These are phyloP conservation scores for Colletotrichum sp. DNA, from an alignment of 2,329 filamentous ascomycete species.

Conservation along the genomic window DNA sequence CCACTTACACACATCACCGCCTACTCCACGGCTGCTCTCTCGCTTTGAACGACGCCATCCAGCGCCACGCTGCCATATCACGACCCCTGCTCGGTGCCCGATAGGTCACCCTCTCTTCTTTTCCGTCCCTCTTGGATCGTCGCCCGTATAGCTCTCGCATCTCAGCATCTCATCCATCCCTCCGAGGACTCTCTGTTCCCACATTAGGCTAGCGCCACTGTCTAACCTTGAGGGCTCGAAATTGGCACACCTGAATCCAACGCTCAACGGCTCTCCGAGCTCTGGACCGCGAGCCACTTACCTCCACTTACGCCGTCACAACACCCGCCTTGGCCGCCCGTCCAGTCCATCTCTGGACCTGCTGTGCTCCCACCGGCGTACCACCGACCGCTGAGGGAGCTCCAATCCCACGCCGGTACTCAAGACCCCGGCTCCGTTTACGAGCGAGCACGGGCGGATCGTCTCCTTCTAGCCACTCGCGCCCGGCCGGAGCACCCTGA, in stretches of 20 bases:
- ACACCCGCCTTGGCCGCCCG: background rate
- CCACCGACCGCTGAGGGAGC: background rate
- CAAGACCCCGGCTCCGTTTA: background rate
- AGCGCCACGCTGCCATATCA: background rate
- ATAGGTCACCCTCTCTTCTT: background rate
- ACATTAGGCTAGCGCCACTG: background rate
- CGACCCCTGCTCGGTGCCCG: background rate
- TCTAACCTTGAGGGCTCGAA: background rate
- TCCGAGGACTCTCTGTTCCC: background rate
- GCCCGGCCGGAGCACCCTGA: background rate
- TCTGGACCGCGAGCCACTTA: background rate
- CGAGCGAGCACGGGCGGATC: slow-evolving; percentile 11
- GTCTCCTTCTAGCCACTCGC: background rate
- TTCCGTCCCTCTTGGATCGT: background rate
- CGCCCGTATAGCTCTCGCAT: background rate
- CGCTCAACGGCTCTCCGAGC: background rate
- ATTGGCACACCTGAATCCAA: slow-evolving; percentile 17
- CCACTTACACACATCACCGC: background rate
- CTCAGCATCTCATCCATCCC: background rate
- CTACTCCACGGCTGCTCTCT: background rate
- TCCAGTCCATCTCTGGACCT: background rate
- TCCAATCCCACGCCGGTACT: background rate
- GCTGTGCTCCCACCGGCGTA: background rate
- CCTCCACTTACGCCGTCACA: slow-evolving; percentile 10
- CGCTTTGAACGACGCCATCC: background rate